A percentile compares a stretch with the other conserved stretches of the same genome.
These are phyloP conservation scores for Microsporum audouinii DNA, from an alignment of 2,329 filamentous ascomycete species.

Conservation along the genomic window DNA sequence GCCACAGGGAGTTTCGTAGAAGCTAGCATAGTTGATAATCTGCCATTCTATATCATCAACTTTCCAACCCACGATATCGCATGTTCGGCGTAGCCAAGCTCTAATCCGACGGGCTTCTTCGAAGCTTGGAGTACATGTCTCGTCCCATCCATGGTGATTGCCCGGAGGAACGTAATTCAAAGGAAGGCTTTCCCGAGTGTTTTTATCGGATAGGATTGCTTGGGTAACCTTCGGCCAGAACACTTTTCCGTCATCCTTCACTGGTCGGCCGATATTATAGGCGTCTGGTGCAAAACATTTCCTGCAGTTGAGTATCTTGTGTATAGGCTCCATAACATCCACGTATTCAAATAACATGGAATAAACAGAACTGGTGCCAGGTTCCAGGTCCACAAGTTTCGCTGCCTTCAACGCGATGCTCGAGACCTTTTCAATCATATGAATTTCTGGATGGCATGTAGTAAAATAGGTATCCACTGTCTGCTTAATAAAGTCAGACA, in stretches of 20 bases:
- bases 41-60: constrained; percentile 9
- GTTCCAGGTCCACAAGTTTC: background rate
- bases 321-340: constrained; percentile 8
- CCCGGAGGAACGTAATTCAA: background rate
- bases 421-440: background rate
- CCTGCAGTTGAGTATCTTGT: constrained; percentile 6
- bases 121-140: background rate
- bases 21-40: constrained; percentile 6
- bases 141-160: background rate
- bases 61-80: background rate
- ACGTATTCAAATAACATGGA: constrained; percentile 6
- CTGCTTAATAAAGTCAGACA: background rate
- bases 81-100: background rate
- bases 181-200: background rate
- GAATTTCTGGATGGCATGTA: background rate
- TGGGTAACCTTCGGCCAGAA: background rate
- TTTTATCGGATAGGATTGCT: background rate
- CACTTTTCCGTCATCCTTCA: background rate
- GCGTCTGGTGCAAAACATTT: constrained; percentile 3
- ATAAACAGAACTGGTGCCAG: background rate
- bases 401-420: background rate
- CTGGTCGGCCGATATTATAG: background rate
- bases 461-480: background rate
- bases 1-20: constrained; percentile 6
- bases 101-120: background rate